Base-by-base conservation (phyloP, 2,329 filamentous ascomycete genomes). In the Colletotrichum sp. region DNA sequence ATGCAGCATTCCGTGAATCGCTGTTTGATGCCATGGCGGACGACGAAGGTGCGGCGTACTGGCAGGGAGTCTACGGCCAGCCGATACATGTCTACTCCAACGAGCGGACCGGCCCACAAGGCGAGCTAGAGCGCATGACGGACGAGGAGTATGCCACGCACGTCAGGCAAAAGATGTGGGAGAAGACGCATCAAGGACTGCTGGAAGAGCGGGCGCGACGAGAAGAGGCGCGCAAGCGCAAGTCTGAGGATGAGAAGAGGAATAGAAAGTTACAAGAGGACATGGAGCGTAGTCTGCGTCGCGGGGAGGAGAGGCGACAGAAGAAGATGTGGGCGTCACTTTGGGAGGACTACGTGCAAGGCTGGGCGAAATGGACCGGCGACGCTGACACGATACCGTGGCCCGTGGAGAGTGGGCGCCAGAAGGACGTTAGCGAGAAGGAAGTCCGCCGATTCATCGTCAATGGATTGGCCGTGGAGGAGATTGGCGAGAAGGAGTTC, bases 1-100 rank as follows among this genome's bases (percentile, higher is more conserved):
- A 95, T 55, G 88, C 90, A 1, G 95, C 96, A 1, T 99, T 99
- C 84, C 93, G 95, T 34, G 95, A 98, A 84, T 98, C 96, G 1
- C 92, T 99, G 7, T 99, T 99, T 86, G 97, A 99, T 84, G 97
- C 97, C 36, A 93, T 99, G 85, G 96, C 96, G 49, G 97, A 99
- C 84, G 96, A 99, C 82, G 97, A 99, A 86, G 97, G 96, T 63
- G 97, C 97, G 3, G 91, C 93, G 9, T 99, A 97, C 87, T 99
- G 97, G 97, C 94, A 98, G 84, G 92, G 92, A 18, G 95, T 99
- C n/a, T 99, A 99, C 85, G 96, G 96, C 1, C 96, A 99, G 83
- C 96, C 97, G 1, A 94, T 99, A 66, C 96, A 98, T 84, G 91
- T 92, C 8, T 98, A 98, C 82, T 83, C 91, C 0, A 88, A 90